These are phyloP conservation scores for Falciphora oryzae DNA, from an alignment of 2,329 filamentous ascomycete species.

Conservation along the genomic window DNA sequence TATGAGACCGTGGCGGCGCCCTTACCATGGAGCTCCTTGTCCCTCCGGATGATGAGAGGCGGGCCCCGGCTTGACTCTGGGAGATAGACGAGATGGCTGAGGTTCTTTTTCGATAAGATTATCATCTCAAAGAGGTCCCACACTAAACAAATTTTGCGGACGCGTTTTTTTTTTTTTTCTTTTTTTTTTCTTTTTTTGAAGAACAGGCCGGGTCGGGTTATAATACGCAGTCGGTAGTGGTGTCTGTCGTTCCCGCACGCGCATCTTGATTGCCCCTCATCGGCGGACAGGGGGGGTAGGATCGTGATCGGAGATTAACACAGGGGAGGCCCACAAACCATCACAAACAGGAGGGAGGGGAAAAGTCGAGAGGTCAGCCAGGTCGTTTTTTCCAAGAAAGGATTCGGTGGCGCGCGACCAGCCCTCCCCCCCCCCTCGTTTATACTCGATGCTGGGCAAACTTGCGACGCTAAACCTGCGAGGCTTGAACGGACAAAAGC, in stretches of 20 bases:
- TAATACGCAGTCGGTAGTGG: neutral
- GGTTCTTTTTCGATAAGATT: neutral
- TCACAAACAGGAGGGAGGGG: neutral
- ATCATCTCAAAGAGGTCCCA: neutral
- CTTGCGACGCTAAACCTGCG: neutral
- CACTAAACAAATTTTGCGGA: too few relatives aligned
- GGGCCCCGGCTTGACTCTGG: too few relatives aligned
- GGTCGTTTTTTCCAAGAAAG: too few relatives aligned
- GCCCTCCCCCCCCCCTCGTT: neutral
- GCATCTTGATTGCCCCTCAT: neutral
- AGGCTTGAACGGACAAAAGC: neutral
- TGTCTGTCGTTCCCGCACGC: neutral
- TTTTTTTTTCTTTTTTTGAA: neutral
- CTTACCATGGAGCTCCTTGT: neutral
- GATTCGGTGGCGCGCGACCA: neutral
- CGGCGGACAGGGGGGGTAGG: neutral
- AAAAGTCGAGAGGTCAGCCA: neutral
- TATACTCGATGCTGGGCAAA: neutral
- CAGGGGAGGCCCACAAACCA: neutral
- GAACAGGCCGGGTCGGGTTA: neutral
- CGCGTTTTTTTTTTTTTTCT: neutral
- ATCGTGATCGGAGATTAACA: constrained; percentile 1
- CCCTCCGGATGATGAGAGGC: too few relatives aligned
- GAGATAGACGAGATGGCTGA: too few relatives aligned
- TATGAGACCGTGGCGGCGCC: neutral